Evolutionary conservation across 495 filamentous ascomycete genomes (phyloP).

Genomic region (Aspergillus coremiiformis): DNA sequence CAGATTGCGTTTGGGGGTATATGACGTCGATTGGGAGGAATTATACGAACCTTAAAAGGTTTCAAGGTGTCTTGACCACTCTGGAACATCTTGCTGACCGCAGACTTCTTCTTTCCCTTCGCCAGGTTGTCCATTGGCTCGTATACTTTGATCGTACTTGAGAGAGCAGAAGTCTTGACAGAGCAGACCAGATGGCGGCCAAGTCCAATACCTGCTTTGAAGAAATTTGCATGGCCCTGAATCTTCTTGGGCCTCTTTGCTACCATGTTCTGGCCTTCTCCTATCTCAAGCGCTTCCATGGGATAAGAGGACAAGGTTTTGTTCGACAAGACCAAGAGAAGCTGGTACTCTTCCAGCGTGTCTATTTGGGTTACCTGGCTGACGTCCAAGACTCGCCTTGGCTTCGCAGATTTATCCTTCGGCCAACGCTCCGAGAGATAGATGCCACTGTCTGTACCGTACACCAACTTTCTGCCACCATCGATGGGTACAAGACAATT

Average conservation of each 20-base stretch:
- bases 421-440: constrained; percentile 84
- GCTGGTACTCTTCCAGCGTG: constrained; percentile 86
- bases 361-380: constrained; percentile 90
- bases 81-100: constrained; percentile 90
- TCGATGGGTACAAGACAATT: constrained; percentile 92
- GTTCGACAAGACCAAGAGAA: constrained; percentile 87
- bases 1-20: not conserved
- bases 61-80: constrained; percentile 88
- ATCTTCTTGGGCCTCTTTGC: constrained; percentile 94
- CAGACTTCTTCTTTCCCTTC: constrained; percentile 83
- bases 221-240: constrained; percentile 93
- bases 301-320: constrained; percentile 85
- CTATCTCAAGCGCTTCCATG: constrained; percentile 73
- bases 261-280: constrained; percentile 61
- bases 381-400: constrained; percentile 77
- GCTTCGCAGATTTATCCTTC: constrained; percentile 68
- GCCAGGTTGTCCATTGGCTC: constrained; percentile 90
- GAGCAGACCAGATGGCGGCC: constrained; percentile 92
- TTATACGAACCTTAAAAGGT: constrained; percentile 70
- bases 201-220: constrained; percentile 92
- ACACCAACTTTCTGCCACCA: constrained; percentile 89
- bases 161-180: constrained; percentile 83
- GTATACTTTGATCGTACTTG: constrained; percentile 93
- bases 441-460: constrained; percentile 88
- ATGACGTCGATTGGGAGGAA: not conserved